Conservation (phyloP, 164 flowering plant genomes). For the Litsea cubeba region DNA sequence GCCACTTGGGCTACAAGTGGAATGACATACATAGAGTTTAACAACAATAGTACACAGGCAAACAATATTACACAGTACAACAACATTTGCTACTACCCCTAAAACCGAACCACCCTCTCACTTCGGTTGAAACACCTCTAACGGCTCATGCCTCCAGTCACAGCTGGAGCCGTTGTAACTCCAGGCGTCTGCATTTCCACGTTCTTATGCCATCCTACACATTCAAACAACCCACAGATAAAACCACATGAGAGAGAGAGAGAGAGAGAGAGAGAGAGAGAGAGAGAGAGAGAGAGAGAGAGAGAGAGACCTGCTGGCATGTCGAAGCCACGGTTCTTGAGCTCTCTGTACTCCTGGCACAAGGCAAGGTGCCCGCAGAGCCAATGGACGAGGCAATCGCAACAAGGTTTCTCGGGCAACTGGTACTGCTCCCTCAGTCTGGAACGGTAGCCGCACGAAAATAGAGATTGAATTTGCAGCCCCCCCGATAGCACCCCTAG, state of each 20-base stretch:
- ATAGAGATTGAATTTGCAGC: background rate
- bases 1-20: no score
- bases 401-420: background rate
- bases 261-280: no score
- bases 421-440: background rate
- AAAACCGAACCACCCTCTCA: no score
- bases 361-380: background rate
- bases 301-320: background rate
- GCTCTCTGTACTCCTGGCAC: background rate
- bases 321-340: background rate
- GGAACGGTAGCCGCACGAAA: background rate
- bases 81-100: no score
- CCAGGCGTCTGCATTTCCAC: constrained; percentile 12
- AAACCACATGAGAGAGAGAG: background rate
- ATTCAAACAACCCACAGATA: background rate
- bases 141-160: constrained; percentile 10
- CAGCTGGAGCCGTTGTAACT: constrained; percentile 2
- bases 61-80: no score
- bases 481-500: no score
- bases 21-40: no score
- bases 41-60: no score
- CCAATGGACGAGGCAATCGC: background rate
- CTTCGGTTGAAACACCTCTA: background rate
- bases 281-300: background rate
- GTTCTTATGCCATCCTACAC: constrained; percentile 21